Conservation (phyloP, 345 rosid genomes). For the Eucalyptus pauciflora region DNA sequence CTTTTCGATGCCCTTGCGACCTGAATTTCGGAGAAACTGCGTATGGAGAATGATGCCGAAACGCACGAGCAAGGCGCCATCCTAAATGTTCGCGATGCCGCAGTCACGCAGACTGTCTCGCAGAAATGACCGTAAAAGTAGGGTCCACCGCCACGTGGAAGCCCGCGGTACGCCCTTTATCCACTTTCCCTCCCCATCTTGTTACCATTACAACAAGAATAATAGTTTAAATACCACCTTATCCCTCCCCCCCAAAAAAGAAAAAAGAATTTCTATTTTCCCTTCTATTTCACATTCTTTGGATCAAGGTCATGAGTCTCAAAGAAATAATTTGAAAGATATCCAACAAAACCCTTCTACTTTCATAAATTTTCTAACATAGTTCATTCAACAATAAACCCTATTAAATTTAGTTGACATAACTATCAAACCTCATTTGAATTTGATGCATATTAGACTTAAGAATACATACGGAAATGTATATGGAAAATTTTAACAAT, state of each 20-base stretch:
- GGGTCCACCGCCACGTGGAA: background rate
- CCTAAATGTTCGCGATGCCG: background rate
- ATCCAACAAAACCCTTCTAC: background rate
- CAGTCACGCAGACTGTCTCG: background rate
- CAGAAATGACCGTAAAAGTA: background rate
- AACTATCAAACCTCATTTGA: background rate
- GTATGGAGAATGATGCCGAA: background rate
- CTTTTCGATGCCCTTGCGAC: background rate
- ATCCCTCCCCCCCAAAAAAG: background rate
- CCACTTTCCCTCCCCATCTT: background rate
- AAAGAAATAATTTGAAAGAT: background rate
- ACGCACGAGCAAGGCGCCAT: background rate
- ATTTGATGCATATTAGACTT: background rate
- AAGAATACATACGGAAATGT: accelerated
- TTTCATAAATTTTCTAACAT: background rate
- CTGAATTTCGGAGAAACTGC: background rate
- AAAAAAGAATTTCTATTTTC: background rate
- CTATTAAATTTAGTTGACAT: background rate
- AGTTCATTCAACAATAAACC: background rate
- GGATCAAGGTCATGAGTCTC: background rate
- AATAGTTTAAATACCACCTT: background rate
- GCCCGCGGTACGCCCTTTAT: background rate
- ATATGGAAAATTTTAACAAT: background rate
- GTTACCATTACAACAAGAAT: background rate
- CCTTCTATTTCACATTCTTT: background rate